Evolutionary conservation across 495 filamentous ascomycete genomes (phyloP).

Genomic region (Daldinia concentrica): DNA sequence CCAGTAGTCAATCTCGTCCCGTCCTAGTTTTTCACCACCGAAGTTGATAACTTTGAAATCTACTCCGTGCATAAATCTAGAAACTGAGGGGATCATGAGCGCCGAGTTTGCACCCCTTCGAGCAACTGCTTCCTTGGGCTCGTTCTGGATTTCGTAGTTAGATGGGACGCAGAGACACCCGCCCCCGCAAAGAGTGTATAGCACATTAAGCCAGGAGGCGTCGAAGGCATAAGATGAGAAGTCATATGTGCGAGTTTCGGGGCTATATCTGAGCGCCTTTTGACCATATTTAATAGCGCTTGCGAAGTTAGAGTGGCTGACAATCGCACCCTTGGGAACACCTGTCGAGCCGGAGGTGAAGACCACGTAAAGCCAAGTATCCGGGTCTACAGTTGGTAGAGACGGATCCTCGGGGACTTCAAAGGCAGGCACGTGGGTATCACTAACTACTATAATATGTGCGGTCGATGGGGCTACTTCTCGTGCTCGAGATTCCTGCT

Average conservation of each 20-base stretch:
- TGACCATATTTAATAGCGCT: neutral
- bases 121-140: neutral
- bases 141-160: neutral
- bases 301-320: neutral
- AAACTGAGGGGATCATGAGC: conserved; percentile 1
- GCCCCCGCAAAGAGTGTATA: neutral
- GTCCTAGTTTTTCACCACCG: neutral
- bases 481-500: neutral
- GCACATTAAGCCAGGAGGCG: neutral
- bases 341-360: neutral
- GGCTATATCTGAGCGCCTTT: neutral
- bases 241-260: neutral
- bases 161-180: conserved; percentile 4
- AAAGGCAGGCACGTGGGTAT: neutral
- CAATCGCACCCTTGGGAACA: neutral
- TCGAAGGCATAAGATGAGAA: conserved; percentile 10
- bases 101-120: neutral
- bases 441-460: neutral
- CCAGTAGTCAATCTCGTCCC: neutral
- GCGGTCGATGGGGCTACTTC: neutral
- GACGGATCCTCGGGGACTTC: neutral
- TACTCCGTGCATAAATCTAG: neutral
- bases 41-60: conserved; percentile 1
- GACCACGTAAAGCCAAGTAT: neutral
- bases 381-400: neutral